A percentile compares a stretch with the other conserved stretches of the same genome.
Conservation (phyloP, 2,329 filamentous ascomycete species). For the Teratosphaeria epicoccoides region DNA sequence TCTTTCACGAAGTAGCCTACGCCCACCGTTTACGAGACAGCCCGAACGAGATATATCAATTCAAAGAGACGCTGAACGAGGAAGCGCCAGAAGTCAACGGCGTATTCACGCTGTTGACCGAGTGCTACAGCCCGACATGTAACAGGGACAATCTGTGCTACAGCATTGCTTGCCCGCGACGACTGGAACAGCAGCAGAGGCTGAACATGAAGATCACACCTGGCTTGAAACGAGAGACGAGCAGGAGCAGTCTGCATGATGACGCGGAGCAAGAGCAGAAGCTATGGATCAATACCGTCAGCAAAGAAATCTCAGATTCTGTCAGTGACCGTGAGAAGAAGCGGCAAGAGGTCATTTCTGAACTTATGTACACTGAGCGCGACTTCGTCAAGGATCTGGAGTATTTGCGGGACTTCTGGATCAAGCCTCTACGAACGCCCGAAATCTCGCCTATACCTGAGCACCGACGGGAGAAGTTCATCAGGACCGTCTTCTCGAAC, state of each 20-base stretch:
- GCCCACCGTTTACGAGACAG: conserved; percentile 92
- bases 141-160: conserved; percentile 93
- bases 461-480: conserved; percentile 76
- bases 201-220: conserved; percentile 89
- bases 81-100: conserved; percentile 80
- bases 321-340: conserved; percentile 91
- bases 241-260: conserved; percentile 65
- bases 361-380: conserved; percentile 95
- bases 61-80: conserved; percentile 84
- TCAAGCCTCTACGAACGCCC: conserved; percentile 73
- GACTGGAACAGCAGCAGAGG: conserved; percentile 87
- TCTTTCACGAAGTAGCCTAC: conserved; percentile 98
- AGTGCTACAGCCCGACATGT: conserved; percentile 97
- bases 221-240: conserved; percentile 64
- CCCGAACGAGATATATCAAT: conserved; percentile 91
- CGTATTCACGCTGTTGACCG: conserved; percentile 89
- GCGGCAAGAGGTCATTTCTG: conserved; percentile 93
- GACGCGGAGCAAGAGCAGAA: conserved; percentile 88
- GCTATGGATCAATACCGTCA: conserved; percentile 97
- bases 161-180: conserved; percentile 88
- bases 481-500: conserved; percentile 90
- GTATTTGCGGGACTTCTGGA: conserved; percentile 97
- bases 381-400: conserved; percentile 99
- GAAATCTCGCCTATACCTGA: conserved; percentile 77
- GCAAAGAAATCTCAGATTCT: conserved; percentile 84